These are phyloP conservation scores for Pseudogymnoascus sp. DNA, from an alignment of 2,329 filamentous ascomycete species.

Conservation along the genomic window DNA sequence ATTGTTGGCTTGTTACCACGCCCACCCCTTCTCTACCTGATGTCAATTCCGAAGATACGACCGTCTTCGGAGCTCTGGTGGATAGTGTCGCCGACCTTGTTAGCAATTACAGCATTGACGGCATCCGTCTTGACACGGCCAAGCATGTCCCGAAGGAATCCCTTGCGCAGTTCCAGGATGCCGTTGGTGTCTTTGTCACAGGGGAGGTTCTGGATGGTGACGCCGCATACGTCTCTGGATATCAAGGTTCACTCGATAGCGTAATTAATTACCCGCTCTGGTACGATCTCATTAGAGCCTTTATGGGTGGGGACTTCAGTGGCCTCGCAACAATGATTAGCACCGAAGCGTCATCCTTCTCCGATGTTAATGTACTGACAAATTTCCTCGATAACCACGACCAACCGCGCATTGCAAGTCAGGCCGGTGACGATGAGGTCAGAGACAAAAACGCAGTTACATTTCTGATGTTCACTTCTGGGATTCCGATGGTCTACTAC, in stretches of 20 bases:
- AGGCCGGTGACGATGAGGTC: constrained; percentile 11
- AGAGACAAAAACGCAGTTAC: constrained; percentile 37
- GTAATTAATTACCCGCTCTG: constrained; percentile 40
- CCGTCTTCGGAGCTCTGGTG: constrained; percentile 31
- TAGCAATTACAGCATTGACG: constrained; percentile 37
- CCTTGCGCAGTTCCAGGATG: constrained; percentile 43
- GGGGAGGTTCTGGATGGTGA: constrained; percentile 51
- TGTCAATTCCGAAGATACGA: constrained; percentile 33
- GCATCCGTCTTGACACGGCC: constrained; percentile 40
- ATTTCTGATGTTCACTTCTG: constrained; percentile 40
- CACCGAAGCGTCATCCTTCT: constrained; percentile 21
- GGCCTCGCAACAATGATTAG: constrained; percentile 10
- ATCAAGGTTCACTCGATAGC: constrained; percentile 36
- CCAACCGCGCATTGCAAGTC: constrained; percentile 30
- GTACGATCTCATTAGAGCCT: constrained; percentile 12
- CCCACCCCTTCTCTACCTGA: constrained; percentile 32
- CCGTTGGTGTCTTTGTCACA: constrained; percentile 48
- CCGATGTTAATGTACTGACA: constrained; percentile 30
- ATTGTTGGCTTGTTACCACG: constrained; percentile 38
- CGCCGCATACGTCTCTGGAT: constrained; percentile 34
- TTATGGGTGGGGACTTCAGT: constrained; percentile 10
- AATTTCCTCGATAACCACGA: constrained; percentile 39
- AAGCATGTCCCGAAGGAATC: constrained; percentile 41
- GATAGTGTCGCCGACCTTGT: constrained; percentile 34
- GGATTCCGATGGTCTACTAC: constrained; percentile 45